Conservation (phyloP, 2,329 filamentous ascomycete species). For the Fusarium chaquense region DNA sequence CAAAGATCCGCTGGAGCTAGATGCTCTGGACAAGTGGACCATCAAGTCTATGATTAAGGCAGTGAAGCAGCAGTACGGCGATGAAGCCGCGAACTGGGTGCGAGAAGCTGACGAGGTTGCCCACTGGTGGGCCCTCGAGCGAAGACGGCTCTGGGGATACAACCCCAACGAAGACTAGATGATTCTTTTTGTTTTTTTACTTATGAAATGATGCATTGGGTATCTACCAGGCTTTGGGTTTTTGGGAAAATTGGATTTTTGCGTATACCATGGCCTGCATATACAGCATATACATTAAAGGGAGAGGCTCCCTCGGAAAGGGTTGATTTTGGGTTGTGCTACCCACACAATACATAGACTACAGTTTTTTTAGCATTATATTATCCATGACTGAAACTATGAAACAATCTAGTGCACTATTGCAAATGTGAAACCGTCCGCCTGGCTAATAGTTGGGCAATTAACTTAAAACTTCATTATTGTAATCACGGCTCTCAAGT, state of each 20-base stretch:
- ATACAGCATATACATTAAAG: constrained; percentile 34
- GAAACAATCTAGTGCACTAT: neutral
- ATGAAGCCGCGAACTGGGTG: constrained; percentile 48
- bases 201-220: constrained; percentile 39
- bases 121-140: constrained; percentile 40
- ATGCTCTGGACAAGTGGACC: constrained; percentile 45
- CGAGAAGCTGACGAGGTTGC: constrained; percentile 38
- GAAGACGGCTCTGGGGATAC: constrained; percentile 41
- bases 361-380: neutral
- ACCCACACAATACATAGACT: constrained; percentile 24
- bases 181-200: constrained; percentile 12
- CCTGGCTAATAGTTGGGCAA: neutral
- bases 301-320: constrained; percentile 36
- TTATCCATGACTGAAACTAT: neutral
- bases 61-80: constrained; percentile 40
- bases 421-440: neutral
- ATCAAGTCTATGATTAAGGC: constrained; percentile 41
- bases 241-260: constrained; percentile 29
- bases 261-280: constrained; percentile 27
- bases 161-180: constrained; percentile 28
- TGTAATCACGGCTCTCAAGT: neutral
- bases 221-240: constrained; percentile 21
- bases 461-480: neutral
- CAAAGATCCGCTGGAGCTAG: constrained; percentile 47
- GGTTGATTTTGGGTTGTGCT: neutral